Percentiles rank a stretch among this genome's conserved stretches.
These are phyloP conservation scores for Hymenotorrendiella dingleyae DNA, from an alignment of 2,329 filamentous ascomycete genomes.

Conservation along the genomic window DNA sequence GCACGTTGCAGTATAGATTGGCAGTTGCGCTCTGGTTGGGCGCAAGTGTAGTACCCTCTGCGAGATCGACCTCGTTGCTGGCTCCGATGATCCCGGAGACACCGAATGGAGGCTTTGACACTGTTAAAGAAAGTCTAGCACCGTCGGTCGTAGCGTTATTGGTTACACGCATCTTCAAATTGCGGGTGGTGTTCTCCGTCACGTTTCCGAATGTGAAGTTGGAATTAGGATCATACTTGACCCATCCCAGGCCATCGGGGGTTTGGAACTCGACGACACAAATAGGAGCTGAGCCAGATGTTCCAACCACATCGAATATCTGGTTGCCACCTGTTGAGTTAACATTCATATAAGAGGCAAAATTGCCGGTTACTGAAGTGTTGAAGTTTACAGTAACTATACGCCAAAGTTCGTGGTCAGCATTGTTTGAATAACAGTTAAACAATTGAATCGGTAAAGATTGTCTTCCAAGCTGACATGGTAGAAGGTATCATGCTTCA, in stretches of 20 bases:
- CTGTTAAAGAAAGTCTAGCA: constrained; percentile 46
- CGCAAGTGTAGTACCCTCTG: constrained; percentile 46
- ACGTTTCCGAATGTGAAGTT: constrained; percentile 52
- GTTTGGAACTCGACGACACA: constrained; percentile 51
- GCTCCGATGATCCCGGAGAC: constrained; percentile 47
- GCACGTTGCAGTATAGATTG: constrained; percentile 47
- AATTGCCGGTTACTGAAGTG: constrained; percentile 41
- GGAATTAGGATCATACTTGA: constrained; percentile 36
- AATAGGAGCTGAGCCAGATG: constrained; percentile 42
- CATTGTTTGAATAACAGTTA: no score
- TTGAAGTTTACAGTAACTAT: constrained; percentile 47
- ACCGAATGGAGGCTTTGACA: constrained; percentile 56
- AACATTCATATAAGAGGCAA: constrained; percentile 43
- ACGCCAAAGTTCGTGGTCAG: no score
- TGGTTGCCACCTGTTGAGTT: constrained; percentile 45
- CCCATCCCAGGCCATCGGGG: constrained; percentile 44
- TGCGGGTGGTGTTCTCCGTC: constrained; percentile 42
- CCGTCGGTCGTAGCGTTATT: constrained; percentile 50
- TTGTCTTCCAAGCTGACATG: no score
- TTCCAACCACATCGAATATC: constrained; percentile 42
- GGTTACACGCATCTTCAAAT: constrained; percentile 46
- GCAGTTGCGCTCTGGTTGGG: constrained; percentile 47
- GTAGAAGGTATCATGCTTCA: no score
- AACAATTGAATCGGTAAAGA: no score
- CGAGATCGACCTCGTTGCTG: constrained; percentile 50